These are phyloP conservation scores for Trifolium repens DNA, from an alignment of 306 rosid species.

Conservation along the genomic window DNA sequence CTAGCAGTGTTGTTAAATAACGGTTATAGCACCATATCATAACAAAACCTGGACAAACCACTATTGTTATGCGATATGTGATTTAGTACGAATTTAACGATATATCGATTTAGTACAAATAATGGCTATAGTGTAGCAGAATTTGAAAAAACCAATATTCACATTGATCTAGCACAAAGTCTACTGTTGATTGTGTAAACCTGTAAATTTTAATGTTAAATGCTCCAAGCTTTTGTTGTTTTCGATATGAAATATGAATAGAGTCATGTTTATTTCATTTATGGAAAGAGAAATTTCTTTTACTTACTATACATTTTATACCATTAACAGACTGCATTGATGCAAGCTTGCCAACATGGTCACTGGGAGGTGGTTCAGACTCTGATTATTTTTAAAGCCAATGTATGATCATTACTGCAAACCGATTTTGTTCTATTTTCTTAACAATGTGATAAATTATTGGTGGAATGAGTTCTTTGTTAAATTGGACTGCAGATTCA, in stretches of 20 bases:
- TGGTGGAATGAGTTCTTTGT: conserved; percentile 24
- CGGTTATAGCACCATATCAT: background rate
- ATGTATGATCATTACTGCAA: conserved; percentile 55
- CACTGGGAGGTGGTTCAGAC: conserved; percentile 96
- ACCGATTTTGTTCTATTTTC: conserved; percentile 23
- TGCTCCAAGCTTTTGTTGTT: background rate
- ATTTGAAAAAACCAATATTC: background rate
- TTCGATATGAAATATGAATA: conserved; percentile 38
- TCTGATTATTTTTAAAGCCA: conserved; percentile 69
- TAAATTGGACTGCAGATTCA: conserved; percentile 69
- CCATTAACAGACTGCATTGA: conserved; percentile 89
- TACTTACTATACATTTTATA: conserved; percentile 22
- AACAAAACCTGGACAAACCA: background rate
- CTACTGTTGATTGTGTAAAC: background rate
- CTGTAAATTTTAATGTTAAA: background rate
- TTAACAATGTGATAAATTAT: conserved; percentile 10
- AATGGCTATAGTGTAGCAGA: background rate
- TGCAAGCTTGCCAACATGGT: conserved; percentile 99
- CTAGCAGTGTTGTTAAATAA: background rate
- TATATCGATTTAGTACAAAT: background rate
- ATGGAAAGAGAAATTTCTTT: background rate
- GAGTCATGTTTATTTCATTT: background rate
- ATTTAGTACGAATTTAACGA: background rate
- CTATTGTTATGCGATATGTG: background rate
- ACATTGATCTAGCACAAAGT: background rate